Percentiles rank a stretch among this genome's conserved stretches.
phyloP scores from a whole-genome alignment of 352 stramenopile genomes.

The Saprolegnia parasitica region DNA sequence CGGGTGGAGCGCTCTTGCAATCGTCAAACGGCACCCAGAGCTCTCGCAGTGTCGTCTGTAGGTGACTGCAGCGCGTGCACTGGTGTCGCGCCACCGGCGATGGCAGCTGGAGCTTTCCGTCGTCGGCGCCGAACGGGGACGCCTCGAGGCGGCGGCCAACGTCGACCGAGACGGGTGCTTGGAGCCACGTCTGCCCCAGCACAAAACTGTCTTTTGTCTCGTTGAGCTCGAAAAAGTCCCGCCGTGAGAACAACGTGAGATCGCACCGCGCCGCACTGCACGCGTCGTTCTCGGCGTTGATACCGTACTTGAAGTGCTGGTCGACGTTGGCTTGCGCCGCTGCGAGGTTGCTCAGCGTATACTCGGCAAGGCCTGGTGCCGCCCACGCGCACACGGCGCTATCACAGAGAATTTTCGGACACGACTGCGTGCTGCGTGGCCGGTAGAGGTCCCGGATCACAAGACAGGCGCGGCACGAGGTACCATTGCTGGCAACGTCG shows the following conservation, averaged over 20 bases:
- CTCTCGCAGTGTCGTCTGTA: conserved; percentile 1
- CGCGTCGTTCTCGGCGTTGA: conserved; percentile 6
- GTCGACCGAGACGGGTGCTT: background rate
- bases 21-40: conserved; percentile 8
- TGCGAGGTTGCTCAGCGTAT: background rate
- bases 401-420: background rate
- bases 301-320: conserved; percentile 1
- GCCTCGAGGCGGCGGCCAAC: background rate
- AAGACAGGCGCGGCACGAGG: background rate
- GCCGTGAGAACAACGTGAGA: background rate
- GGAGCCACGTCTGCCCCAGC: background rate
- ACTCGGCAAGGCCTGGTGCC: background rate
- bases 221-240: conserved; percentile 6
- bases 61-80: conserved; percentile 16
- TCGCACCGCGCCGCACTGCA: conserved; percentile 10
- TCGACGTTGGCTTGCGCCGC: background rate
- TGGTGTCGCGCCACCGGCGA: background rate
- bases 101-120: background rate
- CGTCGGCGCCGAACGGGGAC: conserved; percentile 13
- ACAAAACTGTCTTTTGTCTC: background rate
- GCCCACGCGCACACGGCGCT: background rate
- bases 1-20: background rate
- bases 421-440: background rate
- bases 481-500: background rate
- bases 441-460: conserved; percentile 14